A percentile compares a stretch with the other conserved stretches of the same genome.
These are phyloP conservation scores for Colletotrichum chrysophilum DNA, from an alignment of 2,329 filamentous ascomycete species.

Conservation along the genomic window DNA sequence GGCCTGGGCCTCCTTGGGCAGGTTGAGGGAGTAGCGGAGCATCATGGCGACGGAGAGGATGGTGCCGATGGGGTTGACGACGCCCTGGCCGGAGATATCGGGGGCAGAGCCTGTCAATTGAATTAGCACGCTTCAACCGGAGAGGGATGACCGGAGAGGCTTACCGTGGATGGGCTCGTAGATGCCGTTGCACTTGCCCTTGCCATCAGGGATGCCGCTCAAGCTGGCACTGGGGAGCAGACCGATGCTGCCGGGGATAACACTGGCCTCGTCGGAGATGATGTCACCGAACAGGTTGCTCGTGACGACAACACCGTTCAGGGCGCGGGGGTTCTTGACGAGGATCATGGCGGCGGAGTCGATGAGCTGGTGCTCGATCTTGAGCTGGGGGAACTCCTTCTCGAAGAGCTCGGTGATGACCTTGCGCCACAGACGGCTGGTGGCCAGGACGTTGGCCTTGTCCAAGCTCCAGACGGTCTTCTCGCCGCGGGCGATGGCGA, in stretches of 20 bases:
- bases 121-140: background rate
- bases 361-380: slow-evolving; percentile 88
- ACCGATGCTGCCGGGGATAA: slow-evolving; percentile 90
- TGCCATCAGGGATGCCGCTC: slow-evolving; percentile 84
- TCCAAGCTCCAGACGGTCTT: slow-evolving; percentile 83
- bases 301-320: slow-evolving; percentile 92
- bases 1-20: slow-evolving; percentile 76
- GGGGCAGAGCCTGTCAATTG: slow-evolving; percentile 75
- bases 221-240: slow-evolving; percentile 88
- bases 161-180: slow-evolving; percentile 97
- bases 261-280: slow-evolving; percentile 91
- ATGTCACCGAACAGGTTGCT: slow-evolving; percentile 97
- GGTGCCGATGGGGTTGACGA: slow-evolving; percentile 85
- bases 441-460: slow-evolving; percentile 96
- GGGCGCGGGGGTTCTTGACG: slow-evolving; percentile 86
- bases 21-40: slow-evolving; percentile 88
- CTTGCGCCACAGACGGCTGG: slow-evolving; percentile 87
- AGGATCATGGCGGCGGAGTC: slow-evolving; percentile 98
- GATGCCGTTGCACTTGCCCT: slow-evolving; percentile 87
- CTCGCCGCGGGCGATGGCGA: slow-evolving; percentile 76
- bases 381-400: slow-evolving; percentile 86
- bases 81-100: slow-evolving; percentile 89
- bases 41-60: slow-evolving; percentile 96
- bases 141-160: slow-evolving; percentile 22
- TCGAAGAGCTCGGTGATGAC: slow-evolving; percentile 84